Base-by-base conservation (phyloP, 2,329 filamentous ascomycete species). In the Pseudomassariella vexata region DNA sequence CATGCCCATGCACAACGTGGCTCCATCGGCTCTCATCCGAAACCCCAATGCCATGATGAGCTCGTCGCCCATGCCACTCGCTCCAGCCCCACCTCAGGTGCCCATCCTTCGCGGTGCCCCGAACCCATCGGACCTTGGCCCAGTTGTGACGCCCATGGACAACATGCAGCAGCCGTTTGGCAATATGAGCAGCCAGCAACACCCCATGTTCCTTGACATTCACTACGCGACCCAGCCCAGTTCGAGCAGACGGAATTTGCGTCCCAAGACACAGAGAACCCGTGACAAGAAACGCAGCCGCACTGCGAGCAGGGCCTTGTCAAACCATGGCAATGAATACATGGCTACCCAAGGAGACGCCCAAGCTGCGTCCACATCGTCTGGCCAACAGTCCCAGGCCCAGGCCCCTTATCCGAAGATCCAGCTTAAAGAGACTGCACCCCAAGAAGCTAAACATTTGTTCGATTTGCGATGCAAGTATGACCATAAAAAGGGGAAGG, bases 381-480 rank as follows among this genome's bases (percentile, higher is more conserved):
- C 18, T 22, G 11, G 14, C 21, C 11, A 11, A 14, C 10, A 7
- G 10, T 9, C 24, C 7, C 24, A 26, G 12, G 15, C 12, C 24
- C 10, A 14, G 12, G 12, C 15, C 53, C 45, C 3, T 56, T 75
- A 25, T 66, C 65, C 34, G 50, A 55, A 15, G 58, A 58, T 12
- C 67, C 68, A 17, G 65, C 66, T 2, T 58, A 64, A 3, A 63
- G 72, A 20, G 65, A 71, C 37, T 59, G n/a, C n/a, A n/a, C n/a
- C n/a, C n/a, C n/a, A n/a, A n/a, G n/a, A n/a, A n/a, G n/a, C n/a
- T n/a, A n/a, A 57, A 15, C 69, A 55, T 31, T 61, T 77, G 19
- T 66, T 74, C 29, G 55, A 68, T 17, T 59, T 68, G n/a, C 59
- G 70, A 9, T 64, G 62, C 47, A 47, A 62, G 16, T 61, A 65